Conservation (phyloP, 192 early-diverging fungal species). For the Backusella liffmaniae region DNA sequence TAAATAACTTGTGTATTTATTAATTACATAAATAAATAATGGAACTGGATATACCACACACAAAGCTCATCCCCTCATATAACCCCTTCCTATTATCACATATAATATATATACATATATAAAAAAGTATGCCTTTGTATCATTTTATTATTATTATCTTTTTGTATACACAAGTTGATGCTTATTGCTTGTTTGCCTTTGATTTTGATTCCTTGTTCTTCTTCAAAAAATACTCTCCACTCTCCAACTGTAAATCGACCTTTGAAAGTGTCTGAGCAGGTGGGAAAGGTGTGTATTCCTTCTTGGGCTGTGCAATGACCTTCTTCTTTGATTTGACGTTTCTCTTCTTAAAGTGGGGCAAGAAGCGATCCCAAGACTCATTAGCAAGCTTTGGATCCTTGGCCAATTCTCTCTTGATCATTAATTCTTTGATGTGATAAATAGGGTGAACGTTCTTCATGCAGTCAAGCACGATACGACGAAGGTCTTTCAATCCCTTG, state of each 20-base stretch:
- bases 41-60: too few relatives aligned
- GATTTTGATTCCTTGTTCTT: constrained; percentile 5
- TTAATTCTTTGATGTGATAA: constrained; percentile 98
- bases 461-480: constrained; percentile 93
- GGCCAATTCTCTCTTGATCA: constrained; percentile 97
- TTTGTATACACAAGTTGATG: background rate
- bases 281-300: constrained; percentile 89
- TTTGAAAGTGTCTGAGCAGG: constrained; percentile 82
- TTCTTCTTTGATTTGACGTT: constrained; percentile 74
- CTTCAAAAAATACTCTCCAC: constrained; percentile 95
- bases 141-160: background rate
- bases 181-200: constrained; percentile 12
- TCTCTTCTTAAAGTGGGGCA: constrained; percentile 95
- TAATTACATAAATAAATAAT: too few relatives aligned
- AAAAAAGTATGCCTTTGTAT: background rate
- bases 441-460: constrained; percentile 99
- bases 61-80: too few relatives aligned
- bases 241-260: constrained; percentile 91
- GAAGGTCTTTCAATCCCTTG: constrained; percentile 84
- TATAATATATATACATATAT: background rate
- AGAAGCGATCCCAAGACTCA: constrained; percentile 97
- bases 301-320: constrained; percentile 42
- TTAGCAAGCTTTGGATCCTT: constrained; percentile 93
- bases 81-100: too few relatives aligned
- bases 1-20: too few relatives aligned